Percentiles rank a stretch among this genome's conserved stretches.
Conservation (phyloP, 202 grass and related monocot species). For the Panicum virgatum region DNA sequence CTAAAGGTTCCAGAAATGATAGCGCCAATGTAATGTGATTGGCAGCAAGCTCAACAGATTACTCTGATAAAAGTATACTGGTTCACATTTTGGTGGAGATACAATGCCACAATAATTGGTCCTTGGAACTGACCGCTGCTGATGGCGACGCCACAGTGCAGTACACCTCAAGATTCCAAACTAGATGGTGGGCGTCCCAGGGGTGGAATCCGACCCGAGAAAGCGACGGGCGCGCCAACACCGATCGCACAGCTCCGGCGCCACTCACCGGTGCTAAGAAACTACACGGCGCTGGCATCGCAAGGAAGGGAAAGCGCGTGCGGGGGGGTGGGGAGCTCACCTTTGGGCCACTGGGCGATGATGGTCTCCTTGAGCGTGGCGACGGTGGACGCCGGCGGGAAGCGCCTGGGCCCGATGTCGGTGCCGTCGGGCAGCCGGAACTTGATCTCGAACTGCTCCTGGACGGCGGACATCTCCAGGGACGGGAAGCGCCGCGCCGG, state of each 20-base stretch:
- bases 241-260: conserved; percentile 28
- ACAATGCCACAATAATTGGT: conserved; percentile 32
- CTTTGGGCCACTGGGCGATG: conserved; percentile 71
- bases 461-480: conserved; percentile 49
- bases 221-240: conserved; percentile 24
- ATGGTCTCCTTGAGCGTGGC: conserved; percentile 72
- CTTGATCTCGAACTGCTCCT: conserved; percentile 72
- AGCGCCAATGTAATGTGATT: not conserved
- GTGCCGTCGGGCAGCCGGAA: conserved; percentile 66
- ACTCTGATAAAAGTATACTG: conserved; percentile 1
- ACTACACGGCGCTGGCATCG: not conserved
- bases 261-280: conserved; percentile 2
- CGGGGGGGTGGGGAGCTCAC: conserved; percentile 19
- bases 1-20: not conserved
- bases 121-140: not conserved
- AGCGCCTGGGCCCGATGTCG: conserved; percentile 63
- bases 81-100: not conserved
- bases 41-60: conserved; percentile 13
- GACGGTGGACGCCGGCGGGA: conserved; percentile 63
- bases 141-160: conserved; percentile 20
- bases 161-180: conserved; percentile 53
- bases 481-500: not conserved
- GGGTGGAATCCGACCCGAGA: conserved; percentile 29
- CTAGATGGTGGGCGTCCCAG: conserved; percentile 28
- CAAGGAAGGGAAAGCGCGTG: not conserved